Evolutionary conservation across 176 grass and related monocot species (phyloP).

Genomic region (Avena eriantha): DNA sequence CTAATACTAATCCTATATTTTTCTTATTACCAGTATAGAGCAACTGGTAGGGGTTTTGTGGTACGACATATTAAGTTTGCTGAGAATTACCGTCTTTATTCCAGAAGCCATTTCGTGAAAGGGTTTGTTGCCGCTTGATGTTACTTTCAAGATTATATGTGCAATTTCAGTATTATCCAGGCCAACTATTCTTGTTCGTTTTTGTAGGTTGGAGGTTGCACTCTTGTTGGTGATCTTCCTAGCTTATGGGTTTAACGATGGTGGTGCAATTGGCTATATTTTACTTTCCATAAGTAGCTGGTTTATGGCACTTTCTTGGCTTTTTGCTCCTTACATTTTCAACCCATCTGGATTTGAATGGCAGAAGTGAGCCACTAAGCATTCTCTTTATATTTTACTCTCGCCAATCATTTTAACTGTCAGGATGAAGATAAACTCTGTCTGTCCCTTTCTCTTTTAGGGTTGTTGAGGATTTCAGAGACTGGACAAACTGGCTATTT

Average conservation of each 20-base stretch:
- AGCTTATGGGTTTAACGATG: slow-evolving; percentile 80
- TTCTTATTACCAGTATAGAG: slow-evolving; percentile 67
- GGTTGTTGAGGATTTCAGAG: slow-evolving; percentile 90
- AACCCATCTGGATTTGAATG: slow-evolving; percentile 97
- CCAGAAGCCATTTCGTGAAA: slow-evolving; percentile 95
- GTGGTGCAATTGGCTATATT: slow-evolving; percentile 90
- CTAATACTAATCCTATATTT: slow-evolving; percentile 16
- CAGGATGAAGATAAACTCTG: slow-evolving; percentile 9
- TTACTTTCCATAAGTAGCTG: slow-evolving; percentile 97
- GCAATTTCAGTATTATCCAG: slow-evolving; percentile 3
- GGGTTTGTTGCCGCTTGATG: slow-evolving; percentile 59
- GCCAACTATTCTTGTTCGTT: slow-evolving; percentile 28
- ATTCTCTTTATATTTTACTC: slow-evolving; percentile 24
- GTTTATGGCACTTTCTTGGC: slow-evolving; percentile 91
- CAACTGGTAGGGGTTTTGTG: slow-evolving; percentile 93
- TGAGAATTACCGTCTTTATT: slow-evolving; percentile 93
- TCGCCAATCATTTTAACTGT: background rate
- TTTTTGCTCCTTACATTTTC: slow-evolving; percentile 95
- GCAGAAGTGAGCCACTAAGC: slow-evolving; percentile 82
- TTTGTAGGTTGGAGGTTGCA: slow-evolving; percentile 86
- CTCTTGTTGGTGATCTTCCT: slow-evolving; percentile 75
- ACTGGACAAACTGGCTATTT: slow-evolving; percentile 98
- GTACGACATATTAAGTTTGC: slow-evolving; percentile 90
- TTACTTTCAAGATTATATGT: slow-evolving; percentile 7
- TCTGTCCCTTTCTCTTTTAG: slow-evolving; percentile 39